Evolutionary conservation across 495 filamentous ascomycete genomes (phyloP), one percentile per base, ranked within the genome.

Genomic region (Penicillium dipodomyicola): DNA sequence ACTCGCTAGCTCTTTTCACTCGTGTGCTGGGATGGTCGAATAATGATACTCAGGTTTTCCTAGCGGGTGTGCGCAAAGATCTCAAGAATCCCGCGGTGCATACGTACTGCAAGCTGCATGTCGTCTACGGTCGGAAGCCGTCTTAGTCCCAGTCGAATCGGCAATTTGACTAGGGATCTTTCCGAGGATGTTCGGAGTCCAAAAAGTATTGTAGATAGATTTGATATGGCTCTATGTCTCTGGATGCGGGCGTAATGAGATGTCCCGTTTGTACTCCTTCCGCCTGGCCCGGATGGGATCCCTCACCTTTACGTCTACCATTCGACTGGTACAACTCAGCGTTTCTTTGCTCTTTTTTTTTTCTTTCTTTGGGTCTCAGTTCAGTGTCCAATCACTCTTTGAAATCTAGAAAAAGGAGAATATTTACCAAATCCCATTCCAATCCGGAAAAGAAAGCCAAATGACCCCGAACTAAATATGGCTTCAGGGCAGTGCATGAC

Each of bases 21-120:
- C 74, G 75, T 12, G 77, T 81, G 0, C 69, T 83, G 10, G 79
- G 80, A 2, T 84, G 83, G 80, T 74, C 70, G 0, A 70, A 77
- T 27, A 77, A 80, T n/a, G 75, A 88, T 54, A 75, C 81, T 23
- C 76, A 84, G 59, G 69, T 80, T n/a, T 73, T 86, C 54, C 69
- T 83, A 9, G 74, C 71, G 27, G 70, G 81, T 5, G 76, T 84
- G 3, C 74, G 81, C 19, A 77, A 73, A 33, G 81, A 81, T 39
- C 50, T 87, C 54, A 70, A 75, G 40, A 77, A 84, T 56, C 68
- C 70, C 4, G 69, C 64, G 9, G 69, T 81, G 9, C 82, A 87
- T 62, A 69, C 72, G 1, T 84, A 72, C 61, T 68, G 68, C 51
- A 60, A 66, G 33, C 43, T 72, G 47, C 67, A 72, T 51, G 54